These are phyloP conservation scores for Escovopsis weberi DNA, from an alignment of 2,329 filamentous ascomycete genomes.

Conservation along the genomic window DNA sequence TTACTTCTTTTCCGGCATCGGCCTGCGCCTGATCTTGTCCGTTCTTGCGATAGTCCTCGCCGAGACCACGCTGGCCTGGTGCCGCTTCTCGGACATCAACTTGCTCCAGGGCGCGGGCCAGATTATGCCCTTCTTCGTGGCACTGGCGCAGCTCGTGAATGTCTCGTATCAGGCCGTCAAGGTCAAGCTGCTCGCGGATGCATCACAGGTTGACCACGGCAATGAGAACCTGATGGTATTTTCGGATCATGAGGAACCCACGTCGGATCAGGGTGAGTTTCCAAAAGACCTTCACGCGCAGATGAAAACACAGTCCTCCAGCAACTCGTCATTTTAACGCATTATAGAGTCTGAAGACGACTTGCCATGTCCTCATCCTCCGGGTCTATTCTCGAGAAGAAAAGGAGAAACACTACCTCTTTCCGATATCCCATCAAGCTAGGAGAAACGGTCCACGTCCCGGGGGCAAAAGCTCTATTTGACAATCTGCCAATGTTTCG, in stretches of 20 bases:
- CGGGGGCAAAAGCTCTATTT: no score
- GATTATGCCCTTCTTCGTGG: conserved; percentile 14
- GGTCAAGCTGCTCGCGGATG: background rate
- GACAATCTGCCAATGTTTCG: no score
- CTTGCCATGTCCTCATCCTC: background rate
- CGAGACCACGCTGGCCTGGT: conserved; percentile 13
- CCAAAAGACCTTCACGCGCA: background rate
- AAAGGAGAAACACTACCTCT: no score
- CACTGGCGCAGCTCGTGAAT: conserved; percentile 10
- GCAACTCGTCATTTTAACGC: background rate
- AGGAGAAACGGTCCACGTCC: no score
- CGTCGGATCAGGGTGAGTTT: background rate
- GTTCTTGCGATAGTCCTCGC: conserved; percentile 10
- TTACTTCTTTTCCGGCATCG: conserved; percentile 9
- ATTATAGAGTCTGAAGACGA: no score
- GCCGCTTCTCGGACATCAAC: conserved; percentile 10
- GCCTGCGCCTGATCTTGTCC: background rate
- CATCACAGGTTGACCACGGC: background rate
- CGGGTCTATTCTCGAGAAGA: no score
- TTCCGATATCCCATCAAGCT: no score
- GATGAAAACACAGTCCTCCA: no score
- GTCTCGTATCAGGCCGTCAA: conserved; percentile 9
- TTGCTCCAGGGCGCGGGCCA: conserved; percentile 9
- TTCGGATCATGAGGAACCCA: no score
- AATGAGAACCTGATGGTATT: no score